Evolutionary conservation across 129 eudicot species (phyloP), one percentile per base, ranked within the genome.

Genomic region (Flaveria ramosissima): DNA sequence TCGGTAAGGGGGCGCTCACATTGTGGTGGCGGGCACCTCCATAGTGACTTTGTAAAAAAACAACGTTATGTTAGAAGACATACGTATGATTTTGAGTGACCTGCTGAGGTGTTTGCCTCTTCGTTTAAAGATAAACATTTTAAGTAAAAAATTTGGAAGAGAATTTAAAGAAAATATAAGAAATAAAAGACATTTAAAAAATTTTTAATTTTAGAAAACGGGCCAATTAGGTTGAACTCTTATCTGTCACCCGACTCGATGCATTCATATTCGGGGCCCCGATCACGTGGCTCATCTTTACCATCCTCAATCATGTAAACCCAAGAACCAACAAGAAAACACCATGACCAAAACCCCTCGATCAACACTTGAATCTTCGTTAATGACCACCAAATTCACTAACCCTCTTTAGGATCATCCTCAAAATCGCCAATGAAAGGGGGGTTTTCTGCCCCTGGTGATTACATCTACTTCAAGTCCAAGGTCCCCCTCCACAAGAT

Each of bases 401-500:
- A 27, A 48, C 74, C 52, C 43, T 57, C 14, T 55, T 36, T 46
- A 26, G 47, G 27, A 65, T 57, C 53, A 61, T 63, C 66, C 11
- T 68, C 63, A 69, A 64, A 65, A 62, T 45, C 80, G 64, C 89
- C 85, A 52, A 88, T 88, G 93, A 91, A 86, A 91, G 88, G 97
- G 61, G 93, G 65, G 52, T 88, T 90, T 71, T 85, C 95, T 81
- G 88, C 89, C 30, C 99, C 99, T 59, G 99, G 99, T 74, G 99
- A 94, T 86, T 94, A 91, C 89, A 80, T 89, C 84, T 82, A 94
- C 89, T 94, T 94, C 99, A 94, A 94, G 91, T 94, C 99, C 15
- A 96, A 91, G 72, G 99, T 94, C 60, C 97, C 99, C 74, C 96
- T 94, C 73, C 99, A 94, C 86, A 94, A 91, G 93, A 91, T 94